These are phyloP conservation scores for Monilinia aucupariae DNA, from an alignment of 2,329 filamentous ascomycete genomes.

Conservation along the genomic window DNA sequence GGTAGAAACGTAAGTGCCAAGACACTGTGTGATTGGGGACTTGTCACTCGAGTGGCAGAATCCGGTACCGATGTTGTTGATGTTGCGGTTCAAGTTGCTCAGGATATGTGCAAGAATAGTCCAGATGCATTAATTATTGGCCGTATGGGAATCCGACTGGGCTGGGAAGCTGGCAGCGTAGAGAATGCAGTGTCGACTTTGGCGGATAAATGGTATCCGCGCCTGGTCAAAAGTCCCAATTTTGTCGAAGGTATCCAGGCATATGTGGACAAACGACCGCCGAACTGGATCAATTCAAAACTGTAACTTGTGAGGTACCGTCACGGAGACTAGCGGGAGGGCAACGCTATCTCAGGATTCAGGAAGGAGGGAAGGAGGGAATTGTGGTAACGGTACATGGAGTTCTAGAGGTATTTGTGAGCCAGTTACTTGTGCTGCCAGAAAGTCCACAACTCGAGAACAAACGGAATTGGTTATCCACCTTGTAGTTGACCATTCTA, in stretches of 20 bases:
- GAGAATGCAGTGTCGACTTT: slow-evolving; percentile 34
- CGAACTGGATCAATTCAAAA: slow-evolving; percentile 59
- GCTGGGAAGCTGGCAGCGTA: slow-evolving; percentile 25
- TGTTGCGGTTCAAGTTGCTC: slow-evolving; percentile 45
- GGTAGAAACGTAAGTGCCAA: slow-evolving; percentile 53
- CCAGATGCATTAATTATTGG: slow-evolving; percentile 26
- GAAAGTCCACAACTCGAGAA: too few relatives aligned
- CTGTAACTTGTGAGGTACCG: slow-evolving; percentile 42
- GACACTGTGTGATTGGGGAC: slow-evolving; percentile 57
- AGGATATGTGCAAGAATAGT: slow-evolving; percentile 26
- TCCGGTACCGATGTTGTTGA: slow-evolving; percentile 43
- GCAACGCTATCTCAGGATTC: not conserved
- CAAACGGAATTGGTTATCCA: too few relatives aligned
- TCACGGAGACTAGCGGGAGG: not conserved
- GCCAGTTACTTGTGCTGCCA: too few relatives aligned
- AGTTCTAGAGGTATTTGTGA: not conserved
- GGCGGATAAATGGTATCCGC: slow-evolving; percentile 50
- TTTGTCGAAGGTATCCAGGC: slow-evolving; percentile 66
- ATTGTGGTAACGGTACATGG: not conserved
- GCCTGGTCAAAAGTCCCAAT: slow-evolving; percentile 60
- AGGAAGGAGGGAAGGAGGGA: slow-evolving; percentile 8
- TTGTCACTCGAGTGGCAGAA: slow-evolving; percentile 58
- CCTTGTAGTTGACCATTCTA: too few relatives aligned
- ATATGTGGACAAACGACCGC: slow-evolving; percentile 67
- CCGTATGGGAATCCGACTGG: slow-evolving; percentile 20